Percentiles rank a stretch among this genome's conserved stretches.
These are phyloP conservation scores for Flaveria robusta DNA, from an alignment of 129 eudicot genomes.

Conservation along the genomic window DNA sequence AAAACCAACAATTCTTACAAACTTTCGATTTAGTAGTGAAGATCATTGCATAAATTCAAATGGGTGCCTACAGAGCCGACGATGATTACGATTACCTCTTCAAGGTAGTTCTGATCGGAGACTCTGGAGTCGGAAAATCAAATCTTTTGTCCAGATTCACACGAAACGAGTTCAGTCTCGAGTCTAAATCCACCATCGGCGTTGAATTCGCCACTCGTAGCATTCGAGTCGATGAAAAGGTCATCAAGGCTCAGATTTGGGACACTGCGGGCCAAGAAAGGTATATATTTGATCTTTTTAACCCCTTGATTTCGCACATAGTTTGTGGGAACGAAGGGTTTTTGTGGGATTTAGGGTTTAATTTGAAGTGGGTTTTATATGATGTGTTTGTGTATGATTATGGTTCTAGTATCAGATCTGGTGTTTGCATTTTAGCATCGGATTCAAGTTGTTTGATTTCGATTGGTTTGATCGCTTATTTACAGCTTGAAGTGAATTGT, in stretches of 20 bases:
- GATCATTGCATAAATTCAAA: not conserved
- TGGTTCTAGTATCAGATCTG: not conserved
- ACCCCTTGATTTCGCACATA: not conserved
- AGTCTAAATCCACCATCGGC: constrained; percentile 1
- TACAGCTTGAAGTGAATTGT: no score
- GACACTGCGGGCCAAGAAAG: not conserved
- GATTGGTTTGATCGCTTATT: no score
- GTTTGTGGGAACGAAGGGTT: not conserved
- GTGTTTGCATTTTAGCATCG: not conserved
- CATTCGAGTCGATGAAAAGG: not conserved
- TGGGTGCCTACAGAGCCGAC: not conserved
- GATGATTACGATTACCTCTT: constrained; percentile 1
- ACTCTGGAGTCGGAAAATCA: not conserved
- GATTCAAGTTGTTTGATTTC: not conserved
- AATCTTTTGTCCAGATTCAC: constrained; percentile 1
- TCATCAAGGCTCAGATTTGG: constrained; percentile 7
- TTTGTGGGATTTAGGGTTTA: not conserved
- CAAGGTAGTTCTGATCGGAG: not conserved
- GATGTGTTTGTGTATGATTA: not conserved
- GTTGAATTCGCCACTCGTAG: constrained; percentile 1
- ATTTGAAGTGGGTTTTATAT: not conserved
- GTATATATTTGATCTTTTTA: not conserved
- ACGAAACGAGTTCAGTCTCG: not conserved
- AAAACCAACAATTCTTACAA: not conserved
- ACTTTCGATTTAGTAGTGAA: not conserved